phyloP scores from a whole-genome alignment of 768 basidiomycete genomes.

The Leccinellum albellum region DNA sequence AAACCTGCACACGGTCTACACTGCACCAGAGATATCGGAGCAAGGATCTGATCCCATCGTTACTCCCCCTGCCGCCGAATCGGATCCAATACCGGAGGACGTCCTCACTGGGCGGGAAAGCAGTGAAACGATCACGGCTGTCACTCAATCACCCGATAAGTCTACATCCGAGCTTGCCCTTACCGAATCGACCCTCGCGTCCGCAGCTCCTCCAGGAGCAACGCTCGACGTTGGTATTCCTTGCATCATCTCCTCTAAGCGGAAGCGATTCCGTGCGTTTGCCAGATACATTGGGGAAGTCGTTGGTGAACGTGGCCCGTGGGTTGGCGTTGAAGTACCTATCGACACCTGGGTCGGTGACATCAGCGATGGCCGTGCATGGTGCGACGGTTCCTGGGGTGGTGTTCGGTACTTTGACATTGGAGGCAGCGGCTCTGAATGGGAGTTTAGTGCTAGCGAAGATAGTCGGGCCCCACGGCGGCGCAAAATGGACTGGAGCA shows the following conservation, averaged over 20 bases:
- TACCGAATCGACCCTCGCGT: conserved; percentile 25
- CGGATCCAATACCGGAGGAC: conserved; percentile 14
- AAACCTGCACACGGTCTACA: conserved; percentile 18
- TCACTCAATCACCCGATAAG: conserved; percentile 19
- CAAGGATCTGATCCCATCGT: conserved; percentile 6
- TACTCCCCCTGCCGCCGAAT: conserved; percentile 10
- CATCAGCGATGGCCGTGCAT: conserved; percentile 59
- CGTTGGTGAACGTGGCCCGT: conserved; percentile 73
- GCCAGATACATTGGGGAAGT: conserved; percentile 89
- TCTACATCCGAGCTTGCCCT: conserved; percentile 15
- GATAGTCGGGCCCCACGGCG: conserved; percentile 27
- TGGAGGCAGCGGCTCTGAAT: conserved; percentile 51
- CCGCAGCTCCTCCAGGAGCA: conserved; percentile 43
- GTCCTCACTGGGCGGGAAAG: conserved; percentile 24
- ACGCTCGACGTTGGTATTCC: conserved; percentile 85
- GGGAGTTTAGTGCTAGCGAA: conserved; percentile 56
- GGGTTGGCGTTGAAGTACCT: conserved; percentile 91
- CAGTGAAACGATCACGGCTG: conserved; percentile 26
- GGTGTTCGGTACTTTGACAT: conserved; percentile 85
- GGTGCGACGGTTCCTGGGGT: conserved; percentile 83
- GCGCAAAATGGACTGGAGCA: conserved; percentile 22
- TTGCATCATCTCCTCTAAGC: conserved; percentile 82
- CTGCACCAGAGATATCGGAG: conserved; percentile 15
- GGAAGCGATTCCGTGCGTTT: conserved; percentile 80
- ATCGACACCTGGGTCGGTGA: conserved; percentile 51